Base-by-base conservation (phyloP, 768 basidiomycete species). In the Rhizopogon rudus region DNA sequence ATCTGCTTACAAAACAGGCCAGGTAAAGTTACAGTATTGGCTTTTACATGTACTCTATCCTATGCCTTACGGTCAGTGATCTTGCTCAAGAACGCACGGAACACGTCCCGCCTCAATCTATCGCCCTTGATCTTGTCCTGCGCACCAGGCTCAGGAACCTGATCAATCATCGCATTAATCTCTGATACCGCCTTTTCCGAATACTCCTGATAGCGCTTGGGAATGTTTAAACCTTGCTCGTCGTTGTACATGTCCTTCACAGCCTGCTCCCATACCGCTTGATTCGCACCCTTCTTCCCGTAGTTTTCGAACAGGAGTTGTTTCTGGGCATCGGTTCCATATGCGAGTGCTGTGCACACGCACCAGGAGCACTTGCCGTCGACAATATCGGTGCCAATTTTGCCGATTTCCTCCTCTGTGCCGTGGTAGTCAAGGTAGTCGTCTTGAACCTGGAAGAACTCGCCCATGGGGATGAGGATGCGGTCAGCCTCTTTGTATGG, bases 351-450 rank as follows among this genome's bases (percentile, higher is more conserved):
- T 20, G 83, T 85, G 73, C 97, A 98, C 70, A 98, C 79, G 62
- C 87, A 87, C 97, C 96, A 99, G 16, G 88, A 89, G 72, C 96
- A 98, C 75, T 99, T 99, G 83, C 98, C 98, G 73, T 99, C 96
- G 56, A 98, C 71, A 65, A 99, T 99, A 70, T 98, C 97, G 14
- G 96, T 98, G 20, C 96, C 97, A 56, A 99, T 85, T 75, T 99
- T 98, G 45, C 96, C 96, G 51, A 98, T 88, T 62, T 88, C 80
- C 72, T 94, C 93, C 0, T 93, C 92, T 7, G 90, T 82, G 5
- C 87, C 93, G 17, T 89, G 86, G 68, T 84, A 97, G 71, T 99
- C 97, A 63, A 98, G 83, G 73, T 87, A 98, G 73, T 98, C 96
- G 68, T 98, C 96, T 72, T 99, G 96, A 56, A 96, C 81, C 73